phyloP scores from a whole-genome alignment of 2,329 filamentous ascomycete species.

The Verticillium dahliae region DNA sequence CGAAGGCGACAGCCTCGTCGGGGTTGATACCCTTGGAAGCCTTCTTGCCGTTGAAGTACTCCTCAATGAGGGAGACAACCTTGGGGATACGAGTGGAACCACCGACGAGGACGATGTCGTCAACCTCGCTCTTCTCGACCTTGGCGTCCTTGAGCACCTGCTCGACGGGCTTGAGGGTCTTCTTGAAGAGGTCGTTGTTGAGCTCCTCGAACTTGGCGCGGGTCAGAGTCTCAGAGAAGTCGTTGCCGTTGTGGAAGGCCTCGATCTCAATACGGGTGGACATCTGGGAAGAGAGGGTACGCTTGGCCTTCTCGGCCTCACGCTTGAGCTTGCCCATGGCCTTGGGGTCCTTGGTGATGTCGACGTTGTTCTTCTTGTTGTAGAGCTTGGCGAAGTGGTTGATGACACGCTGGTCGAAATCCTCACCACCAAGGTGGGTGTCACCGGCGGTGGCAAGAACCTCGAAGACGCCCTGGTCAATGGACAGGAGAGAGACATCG shows the following conservation, averaged over 20 bases:
- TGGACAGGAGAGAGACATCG: constrained; percentile 88
- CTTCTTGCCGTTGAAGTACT: constrained; percentile 94
- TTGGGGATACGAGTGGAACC: constrained; percentile 99
- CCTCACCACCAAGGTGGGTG: constrained; percentile 95
- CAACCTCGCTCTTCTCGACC: constrained; percentile 89
- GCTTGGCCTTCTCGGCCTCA: constrained; percentile 99
- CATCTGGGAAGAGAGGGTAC: constrained; percentile 91
- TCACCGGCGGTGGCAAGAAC: constrained; percentile 93
- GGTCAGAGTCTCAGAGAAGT: constrained; percentile 97
- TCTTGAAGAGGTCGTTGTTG: constrained; percentile 99
- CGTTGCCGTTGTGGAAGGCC: constrained; percentile 91
- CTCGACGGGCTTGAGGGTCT: constrained; percentile 97
- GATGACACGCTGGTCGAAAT: constrained; percentile 97
- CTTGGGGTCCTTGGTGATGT: constrained; percentile 92
- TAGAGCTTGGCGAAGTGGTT: constrained; percentile 93
- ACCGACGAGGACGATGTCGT: constrained; percentile 96
- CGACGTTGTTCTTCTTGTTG: constrained; percentile 96
- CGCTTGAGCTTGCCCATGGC: constrained; percentile 99
- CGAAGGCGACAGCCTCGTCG: constrained; percentile 96
- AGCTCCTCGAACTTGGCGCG: constrained; percentile 99
- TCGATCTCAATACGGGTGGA: constrained; percentile 94
- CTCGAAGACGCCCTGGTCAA: constrained; percentile 90
- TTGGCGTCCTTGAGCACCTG: constrained; percentile 98
- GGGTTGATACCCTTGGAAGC: constrained; percentile 99
- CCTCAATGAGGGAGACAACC: constrained; percentile 89